Evolutionary conservation across 352 stramenopile species (phyloP).

Genomic region (Globisporangium cederbergense): DNA sequence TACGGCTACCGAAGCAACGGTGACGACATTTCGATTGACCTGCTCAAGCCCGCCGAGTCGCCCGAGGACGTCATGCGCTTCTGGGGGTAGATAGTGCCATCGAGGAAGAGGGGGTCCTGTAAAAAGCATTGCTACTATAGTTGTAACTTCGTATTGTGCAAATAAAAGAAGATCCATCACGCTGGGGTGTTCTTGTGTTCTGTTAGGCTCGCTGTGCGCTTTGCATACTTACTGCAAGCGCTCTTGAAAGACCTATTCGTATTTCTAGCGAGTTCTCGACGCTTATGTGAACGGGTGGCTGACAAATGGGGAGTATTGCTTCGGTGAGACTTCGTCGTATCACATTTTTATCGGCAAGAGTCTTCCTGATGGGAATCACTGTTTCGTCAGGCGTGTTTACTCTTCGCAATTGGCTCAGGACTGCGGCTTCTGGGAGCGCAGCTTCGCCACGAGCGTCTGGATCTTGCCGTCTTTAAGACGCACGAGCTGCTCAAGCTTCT

Average conservation of each 20-base stretch:
- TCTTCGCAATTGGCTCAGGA: conserved; percentile 7
- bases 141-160: background rate
- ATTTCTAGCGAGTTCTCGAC: too few species aligned
- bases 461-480: conserved; percentile 94
- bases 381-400: background rate
- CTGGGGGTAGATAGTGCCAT: conserved; percentile 42
- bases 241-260: too few species aligned
- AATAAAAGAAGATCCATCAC: background rate
- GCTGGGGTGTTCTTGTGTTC: too few species aligned
- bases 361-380: too few species aligned
- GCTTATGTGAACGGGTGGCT: too few species aligned
- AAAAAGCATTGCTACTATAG: background rate
- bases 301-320: too few species aligned
- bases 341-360: too few species aligned
- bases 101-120: too few species aligned
- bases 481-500: conserved; percentile 94
- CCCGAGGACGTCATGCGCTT: conserved; percentile 76
- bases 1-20: conserved; percentile 65
- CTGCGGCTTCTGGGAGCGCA: conserved; percentile 70
- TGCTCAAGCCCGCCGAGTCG: conserved; percentile 75
- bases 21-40: conserved; percentile 50
- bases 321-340: too few species aligned
- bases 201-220: too few species aligned
- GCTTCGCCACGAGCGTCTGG: conserved; percentile 81
- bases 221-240: too few species aligned